phyloP scores from a whole-genome alignment of 768 basidiomycete species.

The Rhodotorula sphaerocarpa region DNA sequence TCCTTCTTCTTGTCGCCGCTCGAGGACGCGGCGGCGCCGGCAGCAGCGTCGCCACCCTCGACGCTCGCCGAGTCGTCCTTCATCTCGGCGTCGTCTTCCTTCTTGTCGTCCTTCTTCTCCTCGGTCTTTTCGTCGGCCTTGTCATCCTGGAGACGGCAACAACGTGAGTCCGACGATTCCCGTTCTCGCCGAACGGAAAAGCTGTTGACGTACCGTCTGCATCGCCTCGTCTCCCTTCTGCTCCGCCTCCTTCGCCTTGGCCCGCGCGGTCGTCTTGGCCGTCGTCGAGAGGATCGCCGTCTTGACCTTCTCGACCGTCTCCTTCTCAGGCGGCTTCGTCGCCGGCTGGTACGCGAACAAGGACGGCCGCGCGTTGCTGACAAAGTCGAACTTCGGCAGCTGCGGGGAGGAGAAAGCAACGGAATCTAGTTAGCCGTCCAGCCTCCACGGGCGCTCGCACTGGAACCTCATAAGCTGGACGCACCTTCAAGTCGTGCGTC shows the following conservation, averaged over 20 bases:
- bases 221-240: conserved; percentile 65
- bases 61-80: conserved; percentile 51
- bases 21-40: too few species aligned
- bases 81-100: conserved; percentile 64
- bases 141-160: conserved; percentile 46
- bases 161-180: not conserved
- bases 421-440: too few species aligned
- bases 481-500: conserved; percentile 72
- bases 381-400: conserved; percentile 88
- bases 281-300: conserved; percentile 95
- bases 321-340: conserved; percentile 83
- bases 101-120: conserved; percentile 53
- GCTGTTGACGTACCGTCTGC: conserved; percentile 61
- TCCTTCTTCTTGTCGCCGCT: conserved; percentile 10
- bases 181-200: not conserved
- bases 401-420: conserved; percentile 41
- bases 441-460: too few species aligned
- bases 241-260: conserved; percentile 59
- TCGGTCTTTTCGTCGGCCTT: not conserved
- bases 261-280: conserved; percentile 89
- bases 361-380: conserved; percentile 81
- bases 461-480: too few species aligned
- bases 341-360: conserved; percentile 83
- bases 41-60: conserved; percentile 6
- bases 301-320: conserved; percentile 80